These are phyloP conservation scores for Cryptosporidium ubiquitum DNA, from an alignment of 169 alveolate genomes.

Conservation along the genomic window DNA sequence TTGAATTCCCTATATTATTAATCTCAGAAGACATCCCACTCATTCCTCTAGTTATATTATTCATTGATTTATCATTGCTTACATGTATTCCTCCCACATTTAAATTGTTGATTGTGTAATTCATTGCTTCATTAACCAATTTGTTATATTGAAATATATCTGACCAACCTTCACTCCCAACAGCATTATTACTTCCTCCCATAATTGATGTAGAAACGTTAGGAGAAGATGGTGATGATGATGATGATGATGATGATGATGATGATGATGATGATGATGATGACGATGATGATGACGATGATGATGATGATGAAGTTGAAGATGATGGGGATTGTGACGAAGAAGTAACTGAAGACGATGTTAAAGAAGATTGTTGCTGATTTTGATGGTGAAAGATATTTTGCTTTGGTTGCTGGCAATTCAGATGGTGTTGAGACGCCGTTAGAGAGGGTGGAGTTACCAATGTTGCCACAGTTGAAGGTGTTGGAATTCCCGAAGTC, in stretches of 20 bases:
- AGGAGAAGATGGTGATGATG: not conserved
- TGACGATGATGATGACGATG: not conserved
- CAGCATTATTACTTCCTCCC: not conserved
- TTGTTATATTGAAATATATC: slow-evolving; percentile 36
- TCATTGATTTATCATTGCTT: not conserved
- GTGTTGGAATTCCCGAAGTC: not conserved
- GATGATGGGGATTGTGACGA: not conserved
- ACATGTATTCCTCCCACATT: not conserved
- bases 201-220: not conserved
- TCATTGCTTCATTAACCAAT: slow-evolving; percentile 17
- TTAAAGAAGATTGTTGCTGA: not conserved
- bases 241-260: not conserved
- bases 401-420: not conserved
- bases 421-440: not conserved
- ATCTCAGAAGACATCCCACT: not conserved
- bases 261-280: not conserved
- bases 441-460: not conserved
- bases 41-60: too few species aligned
- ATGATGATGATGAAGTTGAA: not conserved
- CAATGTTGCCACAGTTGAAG: not conserved
- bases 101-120: not conserved
- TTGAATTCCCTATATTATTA: not conserved
- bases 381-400: too few species aligned
- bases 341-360: not conserved
- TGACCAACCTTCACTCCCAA: slow-evolving; percentile 25